Base-by-base conservation (phyloP, 495 filamentous ascomycete species). In the Rhypophila decipiens region DNA sequence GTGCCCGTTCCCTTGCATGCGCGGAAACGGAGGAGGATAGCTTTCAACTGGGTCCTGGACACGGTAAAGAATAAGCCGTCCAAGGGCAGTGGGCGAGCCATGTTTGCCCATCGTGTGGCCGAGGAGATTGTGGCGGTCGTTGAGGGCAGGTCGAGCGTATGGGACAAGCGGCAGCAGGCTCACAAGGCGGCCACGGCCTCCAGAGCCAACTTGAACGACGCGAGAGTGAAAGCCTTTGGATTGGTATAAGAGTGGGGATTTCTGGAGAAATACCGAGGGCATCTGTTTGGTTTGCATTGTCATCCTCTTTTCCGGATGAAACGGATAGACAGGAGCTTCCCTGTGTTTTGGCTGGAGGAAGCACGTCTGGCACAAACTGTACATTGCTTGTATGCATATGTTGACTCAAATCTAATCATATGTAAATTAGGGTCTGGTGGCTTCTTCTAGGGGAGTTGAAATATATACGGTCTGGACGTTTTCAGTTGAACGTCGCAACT, bases 11-110 rank as follows among this genome's bases (percentile, higher is more conserved):
- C 93, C 2, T 71, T 97, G 20, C 66, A 70, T 0, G 62, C 82
- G 51, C 72, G 87, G 46, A 85, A 94, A 67, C 80, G 93, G 42
- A 78, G 93, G 38, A 70, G 90, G 27, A 66, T 68, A 21, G 93
- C 91, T 8, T 78, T 96, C 38, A 66, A 71, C 60, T 98, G 93
- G 93, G 95, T 98, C 49, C 66, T 95, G 40, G 85, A 88, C 56
- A 79, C 80, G 3, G 88, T 86, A 29, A 74, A 75, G 42, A 89
- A 86, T 73, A 81, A 82, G 62, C 73, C 72, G 41, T 82, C 78
- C 49, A 74, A 70, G 39, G 83, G 80, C 1, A 80, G 76, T 53
- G 84, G 84, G 11, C 71, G 73, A 15, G 67, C 64, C 39, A 69
- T 75, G 51, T 84, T 95, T 60, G 85, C 88, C 12, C 75, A 84